Conservation (phyloP, 2,329 filamentous ascomycete species). For the Xylaria sp. region DNA sequence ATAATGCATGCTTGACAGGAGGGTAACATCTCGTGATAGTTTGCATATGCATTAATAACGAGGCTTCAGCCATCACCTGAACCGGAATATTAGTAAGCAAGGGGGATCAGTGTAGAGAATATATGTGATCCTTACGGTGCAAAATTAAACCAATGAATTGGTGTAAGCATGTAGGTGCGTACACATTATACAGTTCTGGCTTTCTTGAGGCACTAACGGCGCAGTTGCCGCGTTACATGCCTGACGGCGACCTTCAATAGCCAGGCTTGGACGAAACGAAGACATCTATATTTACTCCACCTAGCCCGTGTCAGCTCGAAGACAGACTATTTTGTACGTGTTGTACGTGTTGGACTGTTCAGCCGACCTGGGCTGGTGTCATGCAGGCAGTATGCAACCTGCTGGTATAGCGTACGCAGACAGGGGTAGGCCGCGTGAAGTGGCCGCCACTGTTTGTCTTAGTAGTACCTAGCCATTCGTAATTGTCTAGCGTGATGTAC, state of each 20-base stretch:
- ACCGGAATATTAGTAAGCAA: background rate
- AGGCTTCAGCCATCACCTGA: background rate
- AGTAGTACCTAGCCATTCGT: too few species aligned
- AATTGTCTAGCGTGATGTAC: background rate
- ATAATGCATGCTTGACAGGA: conserved; percentile 4
- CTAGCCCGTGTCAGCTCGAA: background rate
- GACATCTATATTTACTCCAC: background rate
- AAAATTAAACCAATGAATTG: background rate
- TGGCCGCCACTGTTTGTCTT: background rate
- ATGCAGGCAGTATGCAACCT: background rate
- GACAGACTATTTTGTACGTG: background rate
- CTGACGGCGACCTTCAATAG: too few species aligned
- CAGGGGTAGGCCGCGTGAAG: background rate
- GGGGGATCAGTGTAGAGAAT: background rate
- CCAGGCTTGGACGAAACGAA: background rate
- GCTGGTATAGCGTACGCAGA: background rate
- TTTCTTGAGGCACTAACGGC: background rate
- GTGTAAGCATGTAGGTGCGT: background rate
- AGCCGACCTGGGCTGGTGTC: background rate
- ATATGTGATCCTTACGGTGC: background rate
- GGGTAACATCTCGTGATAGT: conserved; percentile 7
- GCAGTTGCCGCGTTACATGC: background rate
- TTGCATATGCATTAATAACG: background rate
- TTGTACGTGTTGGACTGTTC: background rate
- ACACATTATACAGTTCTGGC: background rate